phyloP scores from a whole-genome alignment of 805 yeast species.

The Starmerella bombi region DNA sequence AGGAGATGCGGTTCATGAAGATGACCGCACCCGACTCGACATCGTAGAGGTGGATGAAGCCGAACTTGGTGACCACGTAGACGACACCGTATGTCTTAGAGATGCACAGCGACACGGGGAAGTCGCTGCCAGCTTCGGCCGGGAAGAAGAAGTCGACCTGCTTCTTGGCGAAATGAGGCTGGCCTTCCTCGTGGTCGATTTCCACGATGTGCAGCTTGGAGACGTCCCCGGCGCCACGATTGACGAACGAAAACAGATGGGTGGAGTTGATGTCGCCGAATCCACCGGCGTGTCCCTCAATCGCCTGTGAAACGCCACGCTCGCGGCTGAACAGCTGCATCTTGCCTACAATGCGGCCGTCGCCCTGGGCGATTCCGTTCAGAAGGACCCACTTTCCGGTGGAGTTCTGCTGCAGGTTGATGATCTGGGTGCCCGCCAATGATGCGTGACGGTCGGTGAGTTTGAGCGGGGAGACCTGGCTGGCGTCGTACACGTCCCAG shows the following conservation, averaged over 20 bases:
- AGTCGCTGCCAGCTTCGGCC: slow-evolving; percentile 88
- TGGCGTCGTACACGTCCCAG: slow-evolving; percentile 75
- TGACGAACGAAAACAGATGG: slow-evolving; percentile 85
- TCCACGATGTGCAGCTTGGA: slow-evolving; percentile 85
- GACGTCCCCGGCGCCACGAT: slow-evolving; percentile 61
- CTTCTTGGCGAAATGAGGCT: slow-evolving; percentile 78
- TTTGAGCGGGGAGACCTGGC: slow-evolving; percentile 62
- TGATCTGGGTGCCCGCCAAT: slow-evolving; percentile 67
- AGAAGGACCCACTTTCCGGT: slow-evolving; percentile 85
- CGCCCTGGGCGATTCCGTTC: slow-evolving; percentile 80
- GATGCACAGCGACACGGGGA: slow-evolving; percentile 86
- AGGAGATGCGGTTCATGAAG: slow-evolving; percentile 91
- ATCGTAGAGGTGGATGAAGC: slow-evolving; percentile 92
- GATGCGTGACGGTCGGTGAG: slow-evolving; percentile 75
- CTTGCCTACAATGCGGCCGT: slow-evolving; percentile 86
- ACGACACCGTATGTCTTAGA: slow-evolving; percentile 75
- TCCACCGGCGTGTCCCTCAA: slow-evolving; percentile 93
- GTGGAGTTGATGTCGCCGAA: slow-evolving; percentile 63
- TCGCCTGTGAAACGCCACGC: slow-evolving; percentile 87
- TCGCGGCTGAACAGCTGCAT: slow-evolving; percentile 81
- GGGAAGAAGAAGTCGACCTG: slow-evolving; percentile 91
- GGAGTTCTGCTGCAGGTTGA: slow-evolving; percentile 73
- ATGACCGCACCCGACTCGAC: slow-evolving; percentile 83
- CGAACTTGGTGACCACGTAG: slow-evolving; percentile 85
- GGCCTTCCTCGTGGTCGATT: slow-evolving; percentile 79